Base-by-base conservation (phyloP, 192 early-diverging fungal genomes). In the Lunasporangiospora selenospora region DNA sequence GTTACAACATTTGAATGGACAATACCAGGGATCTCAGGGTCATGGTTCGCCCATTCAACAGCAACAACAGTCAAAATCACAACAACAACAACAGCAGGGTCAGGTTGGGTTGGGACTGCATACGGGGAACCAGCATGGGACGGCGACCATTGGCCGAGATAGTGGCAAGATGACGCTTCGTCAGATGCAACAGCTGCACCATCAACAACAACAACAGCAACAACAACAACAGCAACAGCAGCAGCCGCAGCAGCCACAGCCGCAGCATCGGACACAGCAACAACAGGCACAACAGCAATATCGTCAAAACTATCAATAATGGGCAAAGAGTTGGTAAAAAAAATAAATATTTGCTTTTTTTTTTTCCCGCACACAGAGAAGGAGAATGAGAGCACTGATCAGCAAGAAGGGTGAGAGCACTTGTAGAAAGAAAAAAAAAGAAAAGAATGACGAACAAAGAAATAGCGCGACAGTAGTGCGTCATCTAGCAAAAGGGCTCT, bases 161-260 rank as follows among this genome's bases (percentile, higher is more conserved):
- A 49, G 48, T 6, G 66, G 66, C 45, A 69, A 69, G 54, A 47
- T 69, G 57, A 69, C 57, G 27, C 51, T 69, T 30, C 57, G 66
- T 13, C 66, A 69, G 38, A 53, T 69, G 43, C 66, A 69, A 19
- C 66, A 69, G 33, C 37, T 60, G 51, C 66, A 69, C 3, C 58
- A 52, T 5, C 19, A 43, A 37, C 65, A 67, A 8, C 56, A 58
- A 6, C 65, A 67, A 29, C 65, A 69, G 2, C 66, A 69, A 24
- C 66, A 69, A 42, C 66, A 69, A 27, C 57, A 60, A 23, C 66
- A 55, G 19, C 62, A 65, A 34, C 62, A 55, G n/a, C 49, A 53
- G 34, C 60, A 53, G 6, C 60, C 36, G 3, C 60, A 53, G n/a
- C n/a, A n/a, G n/a, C n/a, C n/a, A n/a, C n/a, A 38, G 37, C 7